Evolutionary conservation across 495 filamentous ascomycete genomes (phyloP).

Genomic region (Clavariopsis aquatica): DNA sequence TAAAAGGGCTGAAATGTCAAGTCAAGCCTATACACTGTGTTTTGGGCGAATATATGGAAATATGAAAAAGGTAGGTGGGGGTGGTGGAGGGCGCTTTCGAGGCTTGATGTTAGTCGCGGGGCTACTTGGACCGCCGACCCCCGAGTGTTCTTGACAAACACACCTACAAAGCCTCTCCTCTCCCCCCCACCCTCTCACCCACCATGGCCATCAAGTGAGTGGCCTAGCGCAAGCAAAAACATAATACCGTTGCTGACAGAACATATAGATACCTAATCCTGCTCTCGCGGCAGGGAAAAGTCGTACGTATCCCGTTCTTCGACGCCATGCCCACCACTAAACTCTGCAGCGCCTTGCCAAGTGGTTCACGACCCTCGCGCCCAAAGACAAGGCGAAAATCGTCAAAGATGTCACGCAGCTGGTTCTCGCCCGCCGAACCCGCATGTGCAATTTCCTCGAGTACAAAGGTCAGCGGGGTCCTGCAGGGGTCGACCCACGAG

Average conservation of each 20-base stretch:
- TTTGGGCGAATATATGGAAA: too few species aligned
- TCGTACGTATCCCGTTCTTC: slow-evolving; percentile 66
- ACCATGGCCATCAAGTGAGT: slow-evolving; percentile 65
- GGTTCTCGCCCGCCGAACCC: slow-evolving; percentile 88
- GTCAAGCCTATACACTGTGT: too few species aligned
- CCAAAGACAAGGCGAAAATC: slow-evolving; percentile 99
- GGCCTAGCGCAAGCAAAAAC: slow-evolving; percentile 3
- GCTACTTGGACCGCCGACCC: slow-evolving; percentile 4
- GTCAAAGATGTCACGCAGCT: slow-evolving; percentile 99
- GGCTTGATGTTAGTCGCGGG: slow-evolving; percentile 25
- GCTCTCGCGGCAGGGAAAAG: slow-evolving; percentile 97
- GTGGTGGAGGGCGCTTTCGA: not conserved
- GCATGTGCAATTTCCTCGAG: slow-evolving; percentile 99
- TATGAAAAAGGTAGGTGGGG: not conserved
- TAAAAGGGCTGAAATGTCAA: too few species aligned
- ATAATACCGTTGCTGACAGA: slow-evolving; percentile 9
- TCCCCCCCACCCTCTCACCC: slow-evolving; percentile 14
- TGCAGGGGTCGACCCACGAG: not conserved
- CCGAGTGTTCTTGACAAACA: slow-evolving; percentile 3
- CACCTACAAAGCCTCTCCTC: not conserved
- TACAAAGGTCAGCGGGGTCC: slow-evolving; percentile 74
- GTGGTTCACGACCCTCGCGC: slow-evolving; percentile 98
- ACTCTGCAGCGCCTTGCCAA: slow-evolving; percentile 84
- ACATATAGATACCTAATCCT: slow-evolving; percentile 90
- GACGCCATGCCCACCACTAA: slow-evolving; percentile 44